Evolutionary conservation across 495 filamentous ascomycete species (phyloP), one percentile per base, ranked within the genome.

Genomic region (Achaetomiella virescens): DNA sequence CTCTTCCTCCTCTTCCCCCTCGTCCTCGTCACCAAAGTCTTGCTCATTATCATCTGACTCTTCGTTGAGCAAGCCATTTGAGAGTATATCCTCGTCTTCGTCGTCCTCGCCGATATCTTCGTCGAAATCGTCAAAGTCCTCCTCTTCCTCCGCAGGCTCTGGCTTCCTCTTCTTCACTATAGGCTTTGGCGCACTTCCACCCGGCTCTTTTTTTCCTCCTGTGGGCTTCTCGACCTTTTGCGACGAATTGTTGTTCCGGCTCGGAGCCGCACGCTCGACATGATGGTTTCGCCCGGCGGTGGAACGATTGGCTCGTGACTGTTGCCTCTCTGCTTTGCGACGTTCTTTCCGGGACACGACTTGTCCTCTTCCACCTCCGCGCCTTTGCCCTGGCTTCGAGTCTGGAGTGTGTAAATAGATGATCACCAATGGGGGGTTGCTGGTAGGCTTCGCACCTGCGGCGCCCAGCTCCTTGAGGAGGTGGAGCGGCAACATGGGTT

Each of bases 301-400:
- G 27, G 55, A 53, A 43, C 58, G 70, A n/a, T 55, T 59, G 21
- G 57, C 58, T 63, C 61, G 64, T 64, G 71, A 75, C 24, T 78
- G 66, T 21, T 66, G 60, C 6, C 79, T 69, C 44, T 75, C 71
- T n/a, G 70, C 70, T 59, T 78, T 81, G 2, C 79, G 71, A 10
- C 67, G 75, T 7, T 80, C 75, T 62, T 76, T 79, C 52, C 79
- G 70, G 0, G 71, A 74, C 18, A 60, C 50, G 0, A 42, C 43
- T 11, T 53, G 29, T 6, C 40, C 52, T 52, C 41, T 35, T 21
- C 24, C 40, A 3, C 27, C 11, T 1, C 49, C 49, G 15, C 49
- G 43, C 22, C 33, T 35, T 40, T 55, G 47, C n/a, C 15, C 51
- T 41, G 38, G 20, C 18, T 51, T 44, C 20, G 52, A 43, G 5